These are phyloP conservation scores for Apiospora rasikravindrae DNA, from an alignment of 2,329 filamentous ascomycete genomes.

Conservation along the genomic window DNA sequence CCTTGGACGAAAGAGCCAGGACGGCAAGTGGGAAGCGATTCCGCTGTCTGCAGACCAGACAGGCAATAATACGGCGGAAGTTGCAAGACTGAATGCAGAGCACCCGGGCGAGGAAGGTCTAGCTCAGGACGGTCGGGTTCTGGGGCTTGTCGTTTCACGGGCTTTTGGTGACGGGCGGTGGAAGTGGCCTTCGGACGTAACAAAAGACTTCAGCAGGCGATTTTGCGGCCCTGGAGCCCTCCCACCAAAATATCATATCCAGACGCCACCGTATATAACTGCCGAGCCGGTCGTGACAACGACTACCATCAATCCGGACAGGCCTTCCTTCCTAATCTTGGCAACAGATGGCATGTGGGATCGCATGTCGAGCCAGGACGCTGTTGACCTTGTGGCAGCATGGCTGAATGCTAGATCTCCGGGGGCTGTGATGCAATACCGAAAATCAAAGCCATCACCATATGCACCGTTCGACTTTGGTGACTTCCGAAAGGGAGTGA, in stretches of 20 bases:
- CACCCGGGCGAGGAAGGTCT: constrained; percentile 68
- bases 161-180: constrained; percentile 72
- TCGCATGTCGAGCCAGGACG: constrained; percentile 59
- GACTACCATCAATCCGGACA: constrained; percentile 38
- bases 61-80: constrained; percentile 64
- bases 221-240: constrained; percentile 8
- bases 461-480: background rate
- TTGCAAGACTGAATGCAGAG: constrained; percentile 56
- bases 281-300: constrained; percentile 70
- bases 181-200: constrained; percentile 59
- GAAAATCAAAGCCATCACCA: constrained; percentile 33
- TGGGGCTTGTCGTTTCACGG: constrained; percentile 66
- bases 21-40: constrained; percentile 52
- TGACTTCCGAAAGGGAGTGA: background rate
- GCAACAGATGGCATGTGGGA: constrained; percentile 73
- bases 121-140: constrained; percentile 59
- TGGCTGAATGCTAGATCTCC: constrained; percentile 49
- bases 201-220: constrained; percentile 29
- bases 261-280: constrained; percentile 64
- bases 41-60: constrained; percentile 70
- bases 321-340: constrained; percentile 66
- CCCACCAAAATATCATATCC: constrained; percentile 45
- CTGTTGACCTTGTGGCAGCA: constrained; percentile 59
- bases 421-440: constrained; percentile 35
- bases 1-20: constrained; percentile 49